Base-by-base conservation (phyloP, 768 basidiomycete genomes). In the Leccinum uliginosum region DNA sequence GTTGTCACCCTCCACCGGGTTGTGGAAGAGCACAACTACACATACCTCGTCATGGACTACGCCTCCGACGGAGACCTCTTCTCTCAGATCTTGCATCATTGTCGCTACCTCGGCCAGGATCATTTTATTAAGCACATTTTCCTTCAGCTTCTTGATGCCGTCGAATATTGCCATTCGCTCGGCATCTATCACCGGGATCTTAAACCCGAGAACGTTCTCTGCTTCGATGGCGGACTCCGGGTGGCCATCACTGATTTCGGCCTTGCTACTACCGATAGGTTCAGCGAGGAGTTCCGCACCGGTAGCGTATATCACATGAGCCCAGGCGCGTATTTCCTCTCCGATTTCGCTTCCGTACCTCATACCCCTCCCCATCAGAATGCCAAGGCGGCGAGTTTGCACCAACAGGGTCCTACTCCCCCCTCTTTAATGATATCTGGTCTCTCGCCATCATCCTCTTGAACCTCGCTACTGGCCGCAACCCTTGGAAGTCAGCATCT, bases 301-400 rank as follows among this genome's bases (percentile, higher is more conserved):
- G 95, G 95, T n/a, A 94, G 91, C 65, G 84, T 94, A n/a, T 97
- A 93, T 73, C 96, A 97, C 74, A 95, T 98, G 89, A 94, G 92
- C 67, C 95, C 95, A 73, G 93, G 90, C 85, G 72, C 50, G 80
- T 71, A 54, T 48, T 47, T 44, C 53, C 26, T 26, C 17, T 26
- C 60, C 57, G 54, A 53, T 44, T 53, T 58, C 17, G 17, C 60
- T 56, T 32, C 51, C 51, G 40, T 59, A 51, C 26, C 60, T 61
- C 27, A 60, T 63, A 70, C 65, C 35, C 73, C 66, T 23, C 7
- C 44, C 8, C 9, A 61, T 58, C 61, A 98, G 93, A 98, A 71
- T 97, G 96, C 69, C 89, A 97, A 67, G 70, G 89, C 15, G 88
- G 86, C 51, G 78, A 78, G 54, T 82, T 86, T 59, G 80, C 82